phyloP scores from a whole-genome alignment of 2,329 filamentous ascomycete species.

The Fusarium graminum region DNA sequence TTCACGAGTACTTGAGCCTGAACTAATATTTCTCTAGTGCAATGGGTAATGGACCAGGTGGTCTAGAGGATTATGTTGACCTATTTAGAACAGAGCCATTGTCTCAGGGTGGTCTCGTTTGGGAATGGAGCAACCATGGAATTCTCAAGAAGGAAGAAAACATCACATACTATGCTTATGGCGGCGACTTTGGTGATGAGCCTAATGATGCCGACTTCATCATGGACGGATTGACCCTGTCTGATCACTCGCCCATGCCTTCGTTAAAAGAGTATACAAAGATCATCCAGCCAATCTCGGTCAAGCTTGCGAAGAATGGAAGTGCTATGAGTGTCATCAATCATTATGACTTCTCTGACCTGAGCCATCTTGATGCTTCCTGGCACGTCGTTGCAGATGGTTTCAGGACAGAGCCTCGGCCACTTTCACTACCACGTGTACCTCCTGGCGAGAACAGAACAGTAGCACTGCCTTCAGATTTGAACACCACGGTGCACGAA shows the following conservation, averaged over 20 bases:
- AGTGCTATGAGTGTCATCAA: conserved; percentile 1
- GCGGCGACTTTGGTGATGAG: conserved; percentile 71
- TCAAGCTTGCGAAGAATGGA: not conserved
- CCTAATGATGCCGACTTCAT: conserved; percentile 72
- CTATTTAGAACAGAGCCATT: conserved; percentile 67
- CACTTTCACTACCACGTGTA: conserved; percentile 1
- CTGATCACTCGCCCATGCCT: conserved; percentile 27
- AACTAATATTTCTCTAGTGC: conserved; percentile 53
- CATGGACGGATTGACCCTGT: conserved; percentile 63
- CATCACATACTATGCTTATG: conserved; percentile 58
- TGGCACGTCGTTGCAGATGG: conserved; percentile 26
- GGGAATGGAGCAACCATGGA: conserved; percentile 73
- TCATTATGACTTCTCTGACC: conserved; percentile 26
- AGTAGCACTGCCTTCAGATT: accelerated
- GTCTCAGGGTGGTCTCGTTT: conserved; percentile 73
- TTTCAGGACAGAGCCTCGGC: not conserved
- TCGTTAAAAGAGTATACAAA: conserved; percentile 31
- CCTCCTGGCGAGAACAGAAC: conserved; percentile 4
- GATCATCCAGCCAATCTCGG: conserved; percentile 24
- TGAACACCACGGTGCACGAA: not conserved
- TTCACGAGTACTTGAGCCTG: accelerated
- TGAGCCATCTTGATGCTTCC: conserved; percentile 16
- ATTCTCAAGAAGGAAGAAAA: conserved; percentile 20
- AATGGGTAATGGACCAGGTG: conserved; percentile 80
- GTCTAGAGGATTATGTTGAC: conserved; percentile 75